Base-by-base conservation (phyloP, 2,329 filamentous ascomycete species). In the Lecanosticta acicola region DNA sequence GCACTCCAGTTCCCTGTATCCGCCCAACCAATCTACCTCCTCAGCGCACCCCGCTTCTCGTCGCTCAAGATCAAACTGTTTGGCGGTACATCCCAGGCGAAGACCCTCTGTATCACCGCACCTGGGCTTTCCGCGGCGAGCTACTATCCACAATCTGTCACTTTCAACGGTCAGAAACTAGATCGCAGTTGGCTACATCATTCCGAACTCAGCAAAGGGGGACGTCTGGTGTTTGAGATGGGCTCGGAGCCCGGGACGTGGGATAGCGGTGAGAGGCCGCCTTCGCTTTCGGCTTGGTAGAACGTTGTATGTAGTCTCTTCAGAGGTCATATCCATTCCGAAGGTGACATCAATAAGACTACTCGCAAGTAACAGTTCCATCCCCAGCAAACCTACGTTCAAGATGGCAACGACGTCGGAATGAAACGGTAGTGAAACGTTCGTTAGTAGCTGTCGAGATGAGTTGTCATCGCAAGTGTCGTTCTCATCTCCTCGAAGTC, bases 11-110 rank as follows among this genome's bases (percentile, higher is more conserved):
- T 73, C 51, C 72, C 72, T 0, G 62, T 75, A 2, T 69, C 72
- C 18, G 73, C 71, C 0, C 71, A 74, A 17, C 68, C 71, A 0
- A 63, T 72, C 0, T 76, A 76, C 53, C 60, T 76, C 3, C 56
- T 74, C 1, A 66, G 66, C 3, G 70, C 68, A 9, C 71, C 72
- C 0, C 72, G 71, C 65, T 76, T 75, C 45, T 50, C 55, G 3
- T 41, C 39, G 3, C 11, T 54, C 1, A 44, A 39, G 7, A 34
- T 56, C 2, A 49, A 43, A 24, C 39, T 56, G 2, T 57, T 57
- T 34, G 14, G 21, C 10, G 53, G 50, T 9, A 54, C 52, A 18
- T 17, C 19, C 5, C 41, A 42, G 13, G 46, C 38, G 11, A 51
- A 42, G 21, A 29, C 18, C 39, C 21, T 58, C 19, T 19, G 18